These are phyloP conservation scores for Penicillium sp. DNA, from an alignment of 2,329 filamentous ascomycete species.

Conservation along the genomic window DNA sequence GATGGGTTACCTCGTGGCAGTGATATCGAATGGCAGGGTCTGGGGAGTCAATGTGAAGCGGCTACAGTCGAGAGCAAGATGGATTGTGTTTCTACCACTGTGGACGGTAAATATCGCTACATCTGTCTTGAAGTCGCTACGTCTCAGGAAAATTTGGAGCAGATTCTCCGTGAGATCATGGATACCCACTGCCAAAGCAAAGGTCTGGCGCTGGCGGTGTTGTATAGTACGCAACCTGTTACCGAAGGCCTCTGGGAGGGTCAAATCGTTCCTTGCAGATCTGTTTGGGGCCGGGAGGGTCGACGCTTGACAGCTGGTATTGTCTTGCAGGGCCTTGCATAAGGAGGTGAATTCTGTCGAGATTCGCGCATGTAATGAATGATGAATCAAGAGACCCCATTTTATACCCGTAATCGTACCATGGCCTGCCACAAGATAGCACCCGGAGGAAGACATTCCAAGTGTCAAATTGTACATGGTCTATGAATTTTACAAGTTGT, in stretches of 20 bases:
- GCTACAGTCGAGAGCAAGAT: conserved; percentile 22
- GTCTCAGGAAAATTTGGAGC: conserved; percentile 19
- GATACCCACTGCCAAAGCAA: conserved; percentile 14
- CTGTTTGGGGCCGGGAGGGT: conserved; percentile 40
- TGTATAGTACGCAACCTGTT: conserved; percentile 37
- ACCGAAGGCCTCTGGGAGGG: conserved; percentile 24
- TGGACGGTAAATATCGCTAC: conserved; percentile 26
- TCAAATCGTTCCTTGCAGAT: conserved; percentile 44
- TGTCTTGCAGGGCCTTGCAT: conserved; percentile 28
- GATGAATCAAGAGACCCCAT: not conserved
- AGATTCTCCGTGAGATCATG: conserved; percentile 25
- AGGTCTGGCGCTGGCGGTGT: conserved; percentile 26
- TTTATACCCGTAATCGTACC: not conserved
- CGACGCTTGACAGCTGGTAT: conserved; percentile 36
- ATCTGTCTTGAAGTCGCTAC: conserved; percentile 32
- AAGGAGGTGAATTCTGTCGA: not conserved
- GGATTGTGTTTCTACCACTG: conserved; percentile 21
- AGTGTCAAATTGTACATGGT: too few relatives aligned
- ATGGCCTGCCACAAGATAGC: too few relatives aligned
- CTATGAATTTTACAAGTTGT: too few relatives aligned
- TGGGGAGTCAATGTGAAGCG: conserved; percentile 53
- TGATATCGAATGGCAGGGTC: conserved; percentile 79
- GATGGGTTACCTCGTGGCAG: conserved; percentile 71
- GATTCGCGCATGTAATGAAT: not conserved
- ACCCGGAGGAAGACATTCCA: too few relatives aligned